phyloP scores from a whole-genome alignment of 108 stramenopile species.

The Nannochloropsis granulata region DNA sequence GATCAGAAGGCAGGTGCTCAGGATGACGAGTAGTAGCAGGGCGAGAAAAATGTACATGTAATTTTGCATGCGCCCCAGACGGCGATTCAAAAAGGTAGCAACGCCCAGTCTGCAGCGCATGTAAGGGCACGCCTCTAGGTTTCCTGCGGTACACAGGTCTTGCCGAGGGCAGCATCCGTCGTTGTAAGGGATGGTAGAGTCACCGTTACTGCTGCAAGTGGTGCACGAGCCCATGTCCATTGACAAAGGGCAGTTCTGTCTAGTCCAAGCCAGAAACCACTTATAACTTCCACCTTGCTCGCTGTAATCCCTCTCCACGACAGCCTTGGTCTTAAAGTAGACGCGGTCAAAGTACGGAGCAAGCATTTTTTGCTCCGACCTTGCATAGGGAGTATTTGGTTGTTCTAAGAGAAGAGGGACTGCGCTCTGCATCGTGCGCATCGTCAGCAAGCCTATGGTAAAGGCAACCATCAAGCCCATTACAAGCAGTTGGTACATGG shows the following conservation, averaged over 20 bases:
- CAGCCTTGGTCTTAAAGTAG: not conserved
- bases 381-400: not conserved
- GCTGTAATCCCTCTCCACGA: not conserved
- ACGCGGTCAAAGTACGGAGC: not conserved
- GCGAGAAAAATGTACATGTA: not conserved
- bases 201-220: not conserved
- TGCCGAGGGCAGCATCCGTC: constrained; percentile 6
- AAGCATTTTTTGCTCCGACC: not conserved
- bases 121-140: constrained; percentile 7
- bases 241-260: not conserved
- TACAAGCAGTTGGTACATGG: constrained; percentile 2
- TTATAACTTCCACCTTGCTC: not conserved
- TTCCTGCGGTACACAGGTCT: not conserved
- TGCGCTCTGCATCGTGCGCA: not conserved
- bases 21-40: not conserved
- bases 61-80: not conserved
- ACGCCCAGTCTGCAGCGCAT: not conserved
- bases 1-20: constrained; percentile 13
- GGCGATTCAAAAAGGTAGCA: not conserved
- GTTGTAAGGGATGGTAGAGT: not conserved
- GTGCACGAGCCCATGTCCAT: not conserved
- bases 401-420: not conserved
- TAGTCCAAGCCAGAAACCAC: not conserved
- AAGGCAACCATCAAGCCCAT: not conserved
- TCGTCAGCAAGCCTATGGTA: not conserved